phyloP scores from a whole-genome alignment of 441 rosid genomes.

The Hypseocharis bilobata region DNA sequence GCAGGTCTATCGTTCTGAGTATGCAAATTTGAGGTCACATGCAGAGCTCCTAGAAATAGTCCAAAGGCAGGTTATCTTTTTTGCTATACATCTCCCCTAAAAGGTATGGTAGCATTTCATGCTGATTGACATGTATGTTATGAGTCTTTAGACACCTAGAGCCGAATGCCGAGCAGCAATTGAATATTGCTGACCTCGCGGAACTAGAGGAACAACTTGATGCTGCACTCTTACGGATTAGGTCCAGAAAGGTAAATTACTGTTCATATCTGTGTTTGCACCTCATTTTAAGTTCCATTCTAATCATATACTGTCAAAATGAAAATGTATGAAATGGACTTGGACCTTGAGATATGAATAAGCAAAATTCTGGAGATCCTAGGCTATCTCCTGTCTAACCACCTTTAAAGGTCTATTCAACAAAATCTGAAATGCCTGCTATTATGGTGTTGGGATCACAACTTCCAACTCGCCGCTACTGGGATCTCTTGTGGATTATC shows the following conservation, averaged over 20 bases:
- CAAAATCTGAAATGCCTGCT: neutral
- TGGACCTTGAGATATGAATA: no score
- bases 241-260: constrained; percentile 36
- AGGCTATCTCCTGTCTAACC: neutral
- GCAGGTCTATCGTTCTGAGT: constrained; percentile 14
- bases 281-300: neutral
- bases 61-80: constrained; percentile 18
- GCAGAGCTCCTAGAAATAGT: constrained; percentile 17
- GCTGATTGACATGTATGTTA: neutral
- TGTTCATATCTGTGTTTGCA: neutral
- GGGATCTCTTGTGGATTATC: no score
- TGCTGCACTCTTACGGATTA: constrained; percentile 25
- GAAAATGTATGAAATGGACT: no score
- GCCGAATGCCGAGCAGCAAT: constrained; percentile 25
- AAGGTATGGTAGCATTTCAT: neutral
- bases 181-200: constrained; percentile 24
- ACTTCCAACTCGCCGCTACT: no score
- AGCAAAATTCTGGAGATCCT: no score
- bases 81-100: neutral
- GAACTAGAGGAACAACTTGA: constrained; percentile 33
- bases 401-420: neutral
- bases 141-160: constrained; percentile 24
- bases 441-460: no score
- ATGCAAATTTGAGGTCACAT: constrained; percentile 8
- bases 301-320: neutral